A percentile compares a stretch with the other conserved stretches of the same genome.
These are phyloP conservation scores for Themeda triandra DNA, from an alignment of 176 grass and related monocot species.

Conservation along the genomic window DNA sequence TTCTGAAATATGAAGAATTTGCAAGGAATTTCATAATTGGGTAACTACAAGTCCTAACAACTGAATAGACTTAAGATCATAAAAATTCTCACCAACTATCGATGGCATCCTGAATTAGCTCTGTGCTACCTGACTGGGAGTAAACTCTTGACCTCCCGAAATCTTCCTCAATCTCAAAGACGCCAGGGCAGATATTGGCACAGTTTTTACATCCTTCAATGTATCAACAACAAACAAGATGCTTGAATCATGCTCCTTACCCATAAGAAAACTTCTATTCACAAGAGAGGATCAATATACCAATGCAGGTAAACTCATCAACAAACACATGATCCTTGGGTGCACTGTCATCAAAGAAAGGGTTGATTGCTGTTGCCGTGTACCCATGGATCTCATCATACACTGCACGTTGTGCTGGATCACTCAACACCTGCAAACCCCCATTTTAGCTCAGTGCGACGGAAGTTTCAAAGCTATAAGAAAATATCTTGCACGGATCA, in stretches of 20 bases:
- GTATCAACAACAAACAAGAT: not conserved
- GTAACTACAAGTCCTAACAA: not conserved
- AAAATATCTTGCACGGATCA: not conserved
- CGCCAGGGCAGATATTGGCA: slow-evolving; percentile 69
- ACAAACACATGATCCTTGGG: slow-evolving; percentile 77
- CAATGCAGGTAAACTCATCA: slow-evolving; percentile 94
- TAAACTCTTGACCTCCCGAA: slow-evolving; percentile 78
- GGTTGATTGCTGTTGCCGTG: slow-evolving; percentile 66
- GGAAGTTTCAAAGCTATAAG: not conserved
- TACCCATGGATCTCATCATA: slow-evolving; percentile 95
- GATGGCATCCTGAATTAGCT: slow-evolving; percentile 79
- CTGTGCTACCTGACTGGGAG: slow-evolving; percentile 54
- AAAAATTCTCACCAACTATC: slow-evolving; percentile 70
- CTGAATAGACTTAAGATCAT: not conserved
- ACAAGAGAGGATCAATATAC: slow-evolving; percentile 34
- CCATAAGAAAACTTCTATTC: not conserved
- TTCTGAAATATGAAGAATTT: slow-evolving; percentile 3
- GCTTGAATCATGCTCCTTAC: not conserved
- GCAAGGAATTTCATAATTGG: not conserved
- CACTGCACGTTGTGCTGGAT: slow-evolving; percentile 72
- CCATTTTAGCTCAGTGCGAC: slow-evolving; percentile 41
- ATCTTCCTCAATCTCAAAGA: slow-evolving; percentile 86
- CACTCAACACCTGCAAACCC: slow-evolving; percentile 67
- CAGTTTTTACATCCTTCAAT: slow-evolving; percentile 85
- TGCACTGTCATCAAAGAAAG: slow-evolving; percentile 82